Evolutionary conservation across 345 rosid species (phyloP).

Genomic region (Diplotaxis tenuifolia): DNA sequence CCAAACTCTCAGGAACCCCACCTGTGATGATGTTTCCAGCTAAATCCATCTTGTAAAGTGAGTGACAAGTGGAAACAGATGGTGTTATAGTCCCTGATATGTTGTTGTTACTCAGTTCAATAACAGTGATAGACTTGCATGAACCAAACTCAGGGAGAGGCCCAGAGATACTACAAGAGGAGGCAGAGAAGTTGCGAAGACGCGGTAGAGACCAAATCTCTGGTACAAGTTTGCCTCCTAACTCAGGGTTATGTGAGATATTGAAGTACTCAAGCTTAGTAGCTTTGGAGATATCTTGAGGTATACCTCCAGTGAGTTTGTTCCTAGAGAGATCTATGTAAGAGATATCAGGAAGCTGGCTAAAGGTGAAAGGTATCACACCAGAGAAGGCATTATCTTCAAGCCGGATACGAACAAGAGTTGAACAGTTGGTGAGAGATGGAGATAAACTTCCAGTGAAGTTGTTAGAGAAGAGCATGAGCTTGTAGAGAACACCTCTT

Average conservation of each 20-base stretch:
- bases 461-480: slow-evolving; percentile 77
- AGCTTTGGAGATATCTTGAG: slow-evolving; percentile 55
- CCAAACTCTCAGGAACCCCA: slow-evolving; percentile 52
- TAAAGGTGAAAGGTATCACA: slow-evolving; percentile 63
- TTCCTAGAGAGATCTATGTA: slow-evolving; percentile 79
- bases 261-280: slow-evolving; percentile 73
- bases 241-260: slow-evolving; percentile 59
- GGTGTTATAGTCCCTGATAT: slow-evolving; percentile 53
- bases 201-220: slow-evolving; percentile 59
- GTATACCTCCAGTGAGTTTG: slow-evolving; percentile 71
- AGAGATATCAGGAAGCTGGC: slow-evolving; percentile 57
- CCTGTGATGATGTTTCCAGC: slow-evolving; percentile 57
- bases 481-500: slow-evolving; percentile 62
- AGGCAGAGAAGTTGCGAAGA: slow-evolving; percentile 84
- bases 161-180: slow-evolving; percentile 64
- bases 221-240: slow-evolving; percentile 61
- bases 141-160: slow-evolving; percentile 54
- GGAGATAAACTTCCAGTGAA: slow-evolving; percentile 64
- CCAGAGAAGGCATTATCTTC: slow-evolving; percentile 88
- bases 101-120: slow-evolving; percentile 62
- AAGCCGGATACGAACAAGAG: slow-evolving; percentile 75
- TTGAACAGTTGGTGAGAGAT: slow-evolving; percentile 70
- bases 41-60: slow-evolving; percentile 55
- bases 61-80: slow-evolving; percentile 55
- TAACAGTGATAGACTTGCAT: slow-evolving; percentile 59